phyloP scores from a whole-genome alignment of 257 asterid species.

The Mitragyna speciosa region DNA sequence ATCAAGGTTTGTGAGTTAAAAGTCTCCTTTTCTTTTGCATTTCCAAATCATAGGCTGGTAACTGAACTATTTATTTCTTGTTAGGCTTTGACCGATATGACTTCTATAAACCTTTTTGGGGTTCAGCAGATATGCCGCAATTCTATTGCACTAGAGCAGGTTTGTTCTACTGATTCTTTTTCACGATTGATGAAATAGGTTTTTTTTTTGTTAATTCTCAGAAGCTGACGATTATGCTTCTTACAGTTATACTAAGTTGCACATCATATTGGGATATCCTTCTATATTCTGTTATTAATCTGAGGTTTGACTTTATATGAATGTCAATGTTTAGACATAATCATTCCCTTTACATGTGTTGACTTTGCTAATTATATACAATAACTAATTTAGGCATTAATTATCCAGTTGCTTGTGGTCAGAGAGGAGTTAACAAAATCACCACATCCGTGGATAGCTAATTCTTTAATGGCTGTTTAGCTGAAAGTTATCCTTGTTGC shows the following conservation, averaged over 20 bases:
- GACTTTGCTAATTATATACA: background rate
- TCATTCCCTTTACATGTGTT: background rate
- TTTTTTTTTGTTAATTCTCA: background rate
- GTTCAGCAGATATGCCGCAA: conserved; percentile 99
- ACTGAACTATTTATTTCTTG: conserved; percentile 21
- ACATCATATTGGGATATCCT: background rate
- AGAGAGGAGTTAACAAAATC: background rate
- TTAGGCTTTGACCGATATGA: conserved; percentile 93
- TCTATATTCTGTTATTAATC: background rate
- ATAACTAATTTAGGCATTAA: background rate
- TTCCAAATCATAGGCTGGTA: conserved; percentile 17
- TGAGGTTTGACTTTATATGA: background rate
- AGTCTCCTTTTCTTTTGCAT: background rate
- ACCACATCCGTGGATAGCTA: background rate
- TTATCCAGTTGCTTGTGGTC: background rate
- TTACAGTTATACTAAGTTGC: background rate
- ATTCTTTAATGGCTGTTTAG: background rate
- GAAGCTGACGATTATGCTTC: background rate
- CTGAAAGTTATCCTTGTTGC: background rate
- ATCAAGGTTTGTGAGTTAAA: conserved; percentile 59
- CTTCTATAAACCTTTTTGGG: conserved; percentile 93
- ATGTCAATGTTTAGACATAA: background rate
- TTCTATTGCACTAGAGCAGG: conserved; percentile 98
- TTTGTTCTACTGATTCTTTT: conserved; percentile 21
- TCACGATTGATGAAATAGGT: background rate